These are phyloP conservation scores for Xylariaceae sp. DNA, from an alignment of 2,329 filamentous ascomycete genomes.

Conservation along the genomic window DNA sequence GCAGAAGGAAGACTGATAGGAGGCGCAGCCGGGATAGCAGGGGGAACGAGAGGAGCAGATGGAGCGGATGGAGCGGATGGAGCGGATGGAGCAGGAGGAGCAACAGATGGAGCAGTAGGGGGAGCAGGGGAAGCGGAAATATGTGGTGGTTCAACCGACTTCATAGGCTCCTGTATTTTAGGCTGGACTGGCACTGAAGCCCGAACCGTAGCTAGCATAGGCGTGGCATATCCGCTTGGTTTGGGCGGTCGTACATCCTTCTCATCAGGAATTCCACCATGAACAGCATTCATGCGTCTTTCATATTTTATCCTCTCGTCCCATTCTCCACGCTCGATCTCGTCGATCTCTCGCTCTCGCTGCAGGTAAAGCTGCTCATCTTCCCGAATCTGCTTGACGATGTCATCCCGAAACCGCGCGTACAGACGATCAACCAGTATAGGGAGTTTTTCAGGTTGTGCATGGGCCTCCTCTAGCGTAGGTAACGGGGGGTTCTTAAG, in stretches of 20 bases:
- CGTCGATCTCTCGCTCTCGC: constrained; percentile 63
- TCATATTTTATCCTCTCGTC: constrained; percentile 25
- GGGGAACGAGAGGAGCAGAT: background rate
- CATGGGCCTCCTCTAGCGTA: constrained; percentile 61
- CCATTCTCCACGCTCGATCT: constrained; percentile 56
- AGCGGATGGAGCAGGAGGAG: background rate
- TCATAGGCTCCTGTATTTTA: constrained; percentile 19
- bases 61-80: no score
- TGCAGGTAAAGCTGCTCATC: constrained; percentile 66
- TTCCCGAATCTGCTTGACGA: constrained; percentile 65
- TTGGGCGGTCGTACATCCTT: constrained; percentile 19
- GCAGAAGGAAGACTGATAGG: constrained; percentile 11
- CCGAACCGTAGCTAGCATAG: constrained; percentile 10
- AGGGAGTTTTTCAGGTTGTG: constrained; percentile 65
- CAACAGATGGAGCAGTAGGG: background rate
- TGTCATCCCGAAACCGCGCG: constrained; percentile 64
- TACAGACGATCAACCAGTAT: constrained; percentile 70
- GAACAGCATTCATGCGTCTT: constrained; percentile 14
- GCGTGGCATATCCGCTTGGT: constrained; percentile 24
- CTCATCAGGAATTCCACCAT: constrained; percentile 16
- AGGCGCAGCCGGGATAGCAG: background rate
- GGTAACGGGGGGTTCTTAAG: constrained; percentile 60
- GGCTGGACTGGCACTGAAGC: constrained; percentile 20
- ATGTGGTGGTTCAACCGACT: constrained; percentile 18
- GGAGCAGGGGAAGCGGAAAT: background rate